These are phyloP conservation scores for Pythium aristosporum DNA, from an alignment of 352 stramenopile genomes.

Conservation along the genomic window DNA sequence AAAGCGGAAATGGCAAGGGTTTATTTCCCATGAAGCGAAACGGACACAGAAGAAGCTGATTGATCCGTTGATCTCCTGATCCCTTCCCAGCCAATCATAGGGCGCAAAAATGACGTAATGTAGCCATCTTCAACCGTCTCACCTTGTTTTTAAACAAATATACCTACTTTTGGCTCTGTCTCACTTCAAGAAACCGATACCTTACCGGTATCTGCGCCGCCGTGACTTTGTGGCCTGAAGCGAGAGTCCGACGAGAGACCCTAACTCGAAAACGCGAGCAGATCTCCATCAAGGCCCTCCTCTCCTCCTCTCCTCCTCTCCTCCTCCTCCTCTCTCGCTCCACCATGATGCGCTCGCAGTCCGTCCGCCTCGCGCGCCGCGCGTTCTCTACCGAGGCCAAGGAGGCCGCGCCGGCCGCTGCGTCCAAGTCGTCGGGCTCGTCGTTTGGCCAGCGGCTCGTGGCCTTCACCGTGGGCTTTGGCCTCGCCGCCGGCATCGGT, in stretches of 20 bases:
- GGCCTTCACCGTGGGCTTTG: constrained; percentile 70
- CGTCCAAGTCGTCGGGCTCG: constrained; percentile 58
- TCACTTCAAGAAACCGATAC: constrained; percentile 22
- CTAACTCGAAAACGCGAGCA: constrained; percentile 3
- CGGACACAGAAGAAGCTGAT: too few relatives aligned
- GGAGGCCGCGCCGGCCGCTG: constrained; percentile 32
- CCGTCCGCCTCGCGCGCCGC: constrained; percentile 31
- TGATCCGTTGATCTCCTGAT: too few relatives aligned
- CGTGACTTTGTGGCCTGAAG: constrained; percentile 31
- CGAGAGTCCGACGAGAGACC: constrained; percentile 17
- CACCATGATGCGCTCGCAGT: constrained; percentile 31
- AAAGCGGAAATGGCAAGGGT: background rate
- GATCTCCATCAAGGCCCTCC: constrained; percentile 2
- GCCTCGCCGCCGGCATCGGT: constrained; percentile 54
- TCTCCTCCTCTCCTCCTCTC: background rate
- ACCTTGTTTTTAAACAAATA: too few relatives aligned
- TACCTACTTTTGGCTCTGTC: constrained; percentile 13
- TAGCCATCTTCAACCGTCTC: too few relatives aligned
- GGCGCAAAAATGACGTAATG: too few relatives aligned
- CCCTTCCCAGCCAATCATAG: too few relatives aligned
- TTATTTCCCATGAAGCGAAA: too few relatives aligned
- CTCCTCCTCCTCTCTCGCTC: background rate
- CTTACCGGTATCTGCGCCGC: constrained; percentile 11
- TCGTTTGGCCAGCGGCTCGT: constrained; percentile 71
- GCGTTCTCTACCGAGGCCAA: constrained; percentile 63